Evolutionary conservation across 2,329 filamentous ascomycete species (phyloP).

Genomic region (Aspergillus candidus): DNA sequence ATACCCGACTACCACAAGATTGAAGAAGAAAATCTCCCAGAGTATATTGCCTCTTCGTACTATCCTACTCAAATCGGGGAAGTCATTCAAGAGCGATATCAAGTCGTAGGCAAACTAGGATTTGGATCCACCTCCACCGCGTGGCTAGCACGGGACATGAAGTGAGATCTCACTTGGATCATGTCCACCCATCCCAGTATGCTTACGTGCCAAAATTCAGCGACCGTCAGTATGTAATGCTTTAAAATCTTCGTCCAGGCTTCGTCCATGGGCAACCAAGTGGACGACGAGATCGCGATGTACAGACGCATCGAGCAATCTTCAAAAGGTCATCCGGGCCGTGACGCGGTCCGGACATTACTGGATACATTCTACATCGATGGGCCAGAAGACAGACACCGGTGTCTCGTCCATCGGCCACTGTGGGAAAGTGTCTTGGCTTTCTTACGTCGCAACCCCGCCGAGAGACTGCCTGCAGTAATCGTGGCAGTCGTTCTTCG

Average conservation of each 20-base stretch:
- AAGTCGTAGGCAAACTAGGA: constrained; percentile 32
- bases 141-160: constrained; percentile 34
- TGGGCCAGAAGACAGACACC: constrained; percentile 25
- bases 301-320: constrained; percentile 35
- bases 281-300: constrained; percentile 39
- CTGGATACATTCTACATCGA: constrained; percentile 32
- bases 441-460: constrained; percentile 39
- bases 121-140: constrained; percentile 32
- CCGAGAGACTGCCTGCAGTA: constrained; percentile 29
- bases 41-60: constrained; percentile 19
- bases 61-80: constrained; percentile 29
- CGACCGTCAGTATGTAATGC: constrained; percentile 22
- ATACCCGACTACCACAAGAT: constrained; percentile 21
- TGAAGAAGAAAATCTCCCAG: constrained; percentile 29
- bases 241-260: constrained; percentile 28
- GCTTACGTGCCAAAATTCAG: constrained; percentile 11
- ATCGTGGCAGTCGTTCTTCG: constrained; percentile 34
- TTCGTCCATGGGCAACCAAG: constrained; percentile 21
- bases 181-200: background rate
- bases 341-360: constrained; percentile 23
- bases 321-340: constrained; percentile 24
- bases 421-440: constrained; percentile 39
- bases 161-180: constrained; percentile 14
- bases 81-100: constrained; percentile 25
- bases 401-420: constrained; percentile 36